Evolutionary conservation across 257 asterid genomes (phyloP), one percentile per base, ranked within the genome.

Genomic region (Lycium barbarum): DNA sequence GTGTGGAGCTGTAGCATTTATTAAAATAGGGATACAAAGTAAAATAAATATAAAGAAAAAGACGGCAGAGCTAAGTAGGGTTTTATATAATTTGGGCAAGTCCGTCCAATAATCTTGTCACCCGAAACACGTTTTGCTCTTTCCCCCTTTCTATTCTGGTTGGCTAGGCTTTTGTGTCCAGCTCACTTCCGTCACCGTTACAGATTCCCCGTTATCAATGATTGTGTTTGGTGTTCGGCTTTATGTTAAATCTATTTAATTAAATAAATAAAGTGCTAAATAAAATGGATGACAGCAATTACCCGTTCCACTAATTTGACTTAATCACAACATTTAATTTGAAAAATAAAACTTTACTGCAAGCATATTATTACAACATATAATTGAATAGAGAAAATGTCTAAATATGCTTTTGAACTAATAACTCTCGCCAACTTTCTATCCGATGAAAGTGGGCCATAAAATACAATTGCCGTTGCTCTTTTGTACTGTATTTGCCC

Each of bases 141-240:
- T 5, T 26, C 33, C 33, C 84, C 45, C 18, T 13, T 35, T 7
- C 8, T 43, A 7, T 63, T 2, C 18, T 26, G 40, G 4, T 40
- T 35, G 3, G n/a, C 40, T 26, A 26, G 33, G 33, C 33, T 22
- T 66, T 49, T 82, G 7, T 38, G 13, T 38, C 6, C 45, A 10
- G 14, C 79, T 51, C 36, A 63, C 43, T 51, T 79, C 66, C 54
- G 53, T 73, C 71, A 62, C 86, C 84, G 88, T 85, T 85, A 82
- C 38, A 81, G 67, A 59, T 58, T 68, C 55, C 61, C 82, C 83
- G 85, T 82, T 82, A 20, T 49, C 70, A 22, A 51, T 51, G 47
- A 76, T 76, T 73, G 59, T 47, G 59, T 47, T 20, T 35, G 4
- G 4, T 71, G 57, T 57, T 43, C 36, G 0, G 79, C 12, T 72